These are phyloP conservation scores for Paragyromitra xinjiangensis DNA, from an alignment of 495 filamentous ascomycete genomes.

Conservation along the genomic window DNA sequence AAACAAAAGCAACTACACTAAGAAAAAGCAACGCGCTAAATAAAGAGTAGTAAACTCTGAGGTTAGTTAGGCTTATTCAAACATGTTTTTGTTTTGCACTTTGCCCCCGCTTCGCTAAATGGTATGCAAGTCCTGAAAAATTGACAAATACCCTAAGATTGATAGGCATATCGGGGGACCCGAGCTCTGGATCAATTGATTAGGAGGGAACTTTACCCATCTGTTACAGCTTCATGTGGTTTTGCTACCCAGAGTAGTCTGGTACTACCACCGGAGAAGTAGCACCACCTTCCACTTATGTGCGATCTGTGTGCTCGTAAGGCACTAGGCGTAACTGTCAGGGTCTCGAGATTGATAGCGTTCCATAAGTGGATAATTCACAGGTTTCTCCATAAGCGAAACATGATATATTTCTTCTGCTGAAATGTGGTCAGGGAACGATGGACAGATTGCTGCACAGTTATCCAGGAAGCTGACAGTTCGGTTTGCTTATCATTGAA, in stretches of 20 bases:
- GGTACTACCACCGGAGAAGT: neutral
- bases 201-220: neutral
- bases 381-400: neutral
- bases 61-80: neutral
- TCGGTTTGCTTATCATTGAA: neutral
- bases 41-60: neutral
- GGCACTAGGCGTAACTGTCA: neutral
- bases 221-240: neutral
- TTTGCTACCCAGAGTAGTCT: neutral
- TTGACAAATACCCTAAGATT: neutral
- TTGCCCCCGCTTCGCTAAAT: neutral
- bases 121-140: neutral
- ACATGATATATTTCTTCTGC: neutral
- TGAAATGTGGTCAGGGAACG: neutral
- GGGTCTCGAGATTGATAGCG: neutral
- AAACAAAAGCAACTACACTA: neutral
- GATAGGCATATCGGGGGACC: neutral
- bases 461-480: neutral
- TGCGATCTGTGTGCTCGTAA: neutral
- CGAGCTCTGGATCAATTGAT: neutral
- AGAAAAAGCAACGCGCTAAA: neutral
- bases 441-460: neutral
- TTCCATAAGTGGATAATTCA: neutral
- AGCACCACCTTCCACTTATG: constrained; percentile 17
- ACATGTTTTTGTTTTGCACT: neutral